phyloP scores from a whole-genome alignment of 768 basidiomycete species.

The Suillus americanus region DNA sequence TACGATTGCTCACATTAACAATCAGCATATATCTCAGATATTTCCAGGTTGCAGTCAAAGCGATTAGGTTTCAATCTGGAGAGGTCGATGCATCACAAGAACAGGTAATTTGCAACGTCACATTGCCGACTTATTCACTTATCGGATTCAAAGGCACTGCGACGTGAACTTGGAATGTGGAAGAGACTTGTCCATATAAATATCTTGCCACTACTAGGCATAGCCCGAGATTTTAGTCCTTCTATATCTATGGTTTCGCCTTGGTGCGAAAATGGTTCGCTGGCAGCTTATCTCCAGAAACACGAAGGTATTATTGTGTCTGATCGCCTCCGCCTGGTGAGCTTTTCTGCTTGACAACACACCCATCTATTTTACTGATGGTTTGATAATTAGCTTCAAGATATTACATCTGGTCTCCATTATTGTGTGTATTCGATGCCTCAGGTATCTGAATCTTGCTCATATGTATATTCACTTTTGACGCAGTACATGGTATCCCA shows the following conservation, averaged over 20 bases:
- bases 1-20: background rate
- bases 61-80: background rate
- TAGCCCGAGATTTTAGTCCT: conserved; percentile 29
- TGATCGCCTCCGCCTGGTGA: background rate
- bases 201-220: conserved; percentile 31
- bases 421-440: background rate
- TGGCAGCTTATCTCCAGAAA: conserved; percentile 20
- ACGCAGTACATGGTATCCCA: background rate
- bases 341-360: background rate
- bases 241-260: conserved; percentile 33
- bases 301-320: background rate
- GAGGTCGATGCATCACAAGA: background rate
- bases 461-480: background rate
- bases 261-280: conserved; percentile 28
- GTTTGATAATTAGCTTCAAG: background rate
- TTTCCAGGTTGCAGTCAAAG: conserved; percentile 9
- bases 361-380: background rate
- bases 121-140: background rate
- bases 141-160: conserved; percentile 16
- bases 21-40: background rate
- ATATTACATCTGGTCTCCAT: background rate
- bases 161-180: conserved; percentile 29
- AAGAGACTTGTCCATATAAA: conserved; percentile 21
- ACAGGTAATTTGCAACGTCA: background rate
- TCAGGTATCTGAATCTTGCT: background rate